Evolutionary conservation across 192 early-diverging fungal genomes (phyloP).

Genomic region (Podila verticillata): DNA sequence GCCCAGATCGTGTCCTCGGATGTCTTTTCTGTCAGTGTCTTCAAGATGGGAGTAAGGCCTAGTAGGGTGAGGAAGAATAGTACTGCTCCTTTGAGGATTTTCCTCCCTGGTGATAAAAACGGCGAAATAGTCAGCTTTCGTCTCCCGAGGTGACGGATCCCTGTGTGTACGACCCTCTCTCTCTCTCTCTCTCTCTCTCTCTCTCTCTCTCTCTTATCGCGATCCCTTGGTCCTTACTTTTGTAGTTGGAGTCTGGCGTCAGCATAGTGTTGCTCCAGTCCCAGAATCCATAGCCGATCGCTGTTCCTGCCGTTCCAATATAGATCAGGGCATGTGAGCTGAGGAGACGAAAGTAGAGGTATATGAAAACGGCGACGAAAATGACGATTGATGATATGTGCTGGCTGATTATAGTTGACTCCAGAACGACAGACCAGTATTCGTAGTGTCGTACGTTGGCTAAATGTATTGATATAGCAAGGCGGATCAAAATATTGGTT

Average conservation of each 20-base stretch:
- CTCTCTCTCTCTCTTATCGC: too few species aligned
- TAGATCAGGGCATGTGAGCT: conserved; percentile 68
- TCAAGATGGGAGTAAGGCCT: conserved; percentile 89
- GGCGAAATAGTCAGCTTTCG: too few species aligned
- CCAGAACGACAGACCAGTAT: conserved; percentile 82
- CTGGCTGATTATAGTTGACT: conserved; percentile 82
- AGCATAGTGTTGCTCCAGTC: conserved; percentile 62
- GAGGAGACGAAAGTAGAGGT: conserved; percentile 68
- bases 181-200: too few species aligned
- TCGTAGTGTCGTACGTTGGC: conserved; percentile 86
- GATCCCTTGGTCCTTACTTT: conserved; percentile 50
- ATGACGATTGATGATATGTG: conserved; percentile 87
- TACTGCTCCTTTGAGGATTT: conserved; percentile 69
- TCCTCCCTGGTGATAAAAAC: conserved; percentile 34
- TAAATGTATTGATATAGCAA: conserved; percentile 23
- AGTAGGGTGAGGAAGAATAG: conserved; percentile 82
- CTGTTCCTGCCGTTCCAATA: conserved; percentile 64
- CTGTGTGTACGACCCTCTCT: background rate
- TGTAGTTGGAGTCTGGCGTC: conserved; percentile 56
- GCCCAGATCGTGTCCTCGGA: conserved; percentile 96
- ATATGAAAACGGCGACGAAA: conserved; percentile 90
- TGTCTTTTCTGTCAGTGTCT: conserved; percentile 90
- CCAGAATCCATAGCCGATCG: conserved; percentile 78
- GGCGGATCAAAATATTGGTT: background rate
- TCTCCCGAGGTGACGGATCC: background rate